Conservation (phyloP, 2,329 filamentous ascomycete species). For the Cercospora sesami region DNA sequence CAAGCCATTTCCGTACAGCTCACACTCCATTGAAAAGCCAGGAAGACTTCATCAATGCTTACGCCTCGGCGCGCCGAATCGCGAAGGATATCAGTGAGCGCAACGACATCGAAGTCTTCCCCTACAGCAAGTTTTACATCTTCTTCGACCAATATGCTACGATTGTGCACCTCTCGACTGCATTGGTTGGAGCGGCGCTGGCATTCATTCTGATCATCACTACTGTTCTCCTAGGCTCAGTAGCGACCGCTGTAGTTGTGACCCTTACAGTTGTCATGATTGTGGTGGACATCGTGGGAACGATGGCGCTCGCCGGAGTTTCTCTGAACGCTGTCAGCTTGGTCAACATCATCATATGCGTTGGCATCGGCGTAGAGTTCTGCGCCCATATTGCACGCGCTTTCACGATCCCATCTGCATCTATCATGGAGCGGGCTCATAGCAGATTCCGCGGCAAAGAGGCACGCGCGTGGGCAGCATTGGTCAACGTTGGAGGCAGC, state of each 20-base stretch:
- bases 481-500: conserved; percentile 91
- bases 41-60: conserved; percentile 87
- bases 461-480: conserved; percentile 84
- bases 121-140: conserved; percentile 96
- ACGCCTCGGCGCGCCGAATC: conserved; percentile 85
- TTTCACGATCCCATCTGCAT: conserved; percentile 86
- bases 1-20: conserved; percentile 87
- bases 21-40: conserved; percentile 87
- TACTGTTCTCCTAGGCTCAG: conserved; percentile 76
- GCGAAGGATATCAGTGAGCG: conserved; percentile 69
- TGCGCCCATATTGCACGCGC: conserved; percentile 95
- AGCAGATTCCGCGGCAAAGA: conserved; percentile 78
- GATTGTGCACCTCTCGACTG: conserved; percentile 76
- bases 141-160: conserved; percentile 97
- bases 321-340: conserved; percentile 93
- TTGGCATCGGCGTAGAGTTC: conserved; percentile 95
- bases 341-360: conserved; percentile 94
- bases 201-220: conserved; percentile 82
- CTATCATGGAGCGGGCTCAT: conserved; percentile 75
- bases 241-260: conserved; percentile 78
- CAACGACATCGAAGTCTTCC: conserved; percentile 85
- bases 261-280: conserved; percentile 90
- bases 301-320: conserved; percentile 86
- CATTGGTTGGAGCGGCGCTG: conserved; percentile 78
- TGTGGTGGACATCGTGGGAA: conserved; percentile 87